Evolutionary conservation across 108 stramenopile species (phyloP).

Genomic region (Skeletonema tropicum): DNA sequence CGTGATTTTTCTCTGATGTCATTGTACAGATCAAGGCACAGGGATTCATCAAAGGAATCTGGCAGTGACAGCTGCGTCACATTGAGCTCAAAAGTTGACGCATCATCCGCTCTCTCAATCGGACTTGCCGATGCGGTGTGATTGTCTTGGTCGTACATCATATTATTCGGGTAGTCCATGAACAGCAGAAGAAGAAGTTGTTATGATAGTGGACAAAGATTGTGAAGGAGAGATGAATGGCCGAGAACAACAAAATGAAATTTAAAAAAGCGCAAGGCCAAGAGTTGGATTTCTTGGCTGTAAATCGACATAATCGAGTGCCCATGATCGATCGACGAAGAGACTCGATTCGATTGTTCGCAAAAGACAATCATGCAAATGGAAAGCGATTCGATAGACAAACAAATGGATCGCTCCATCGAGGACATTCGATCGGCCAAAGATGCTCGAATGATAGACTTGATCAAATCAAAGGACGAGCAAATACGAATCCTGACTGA

Average conservation of each 20-base stretch:
- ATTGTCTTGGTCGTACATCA: conserved; percentile 6
- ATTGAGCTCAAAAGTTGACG: conserved; percentile 24
- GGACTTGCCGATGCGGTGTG: conserved; percentile 17
- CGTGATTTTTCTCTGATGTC: conserved; percentile 9
- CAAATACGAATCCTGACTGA: conserved; percentile 75
- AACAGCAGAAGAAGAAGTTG: background rate
- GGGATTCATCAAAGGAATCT: conserved; percentile 43
- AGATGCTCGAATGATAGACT: conserved; percentile 58
- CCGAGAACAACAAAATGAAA: background rate
- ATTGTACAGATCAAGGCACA: conserved; percentile 38
- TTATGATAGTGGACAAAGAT: background rate
- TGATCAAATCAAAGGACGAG: conserved; percentile 82
- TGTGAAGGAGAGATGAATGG: background rate
- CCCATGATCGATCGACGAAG: too few species aligned
- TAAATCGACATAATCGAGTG: too few species aligned
- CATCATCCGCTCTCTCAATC: conserved; percentile 23
- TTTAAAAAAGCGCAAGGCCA: too few species aligned
- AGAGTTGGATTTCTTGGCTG: too few species aligned
- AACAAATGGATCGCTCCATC: conserved; percentile 20
- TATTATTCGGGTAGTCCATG: too few species aligned
- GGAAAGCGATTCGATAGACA: background rate
- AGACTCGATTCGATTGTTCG: too few species aligned
- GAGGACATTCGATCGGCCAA: conserved; percentile 46
- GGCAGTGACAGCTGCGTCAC: conserved; percentile 41
- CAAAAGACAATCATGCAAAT: too few species aligned